Evolutionary conservation across 352 stramenopile genomes (phyloP), one percentile per base, ranked within the genome.

Genomic region (Phytopythium chamaehyphon): DNA sequence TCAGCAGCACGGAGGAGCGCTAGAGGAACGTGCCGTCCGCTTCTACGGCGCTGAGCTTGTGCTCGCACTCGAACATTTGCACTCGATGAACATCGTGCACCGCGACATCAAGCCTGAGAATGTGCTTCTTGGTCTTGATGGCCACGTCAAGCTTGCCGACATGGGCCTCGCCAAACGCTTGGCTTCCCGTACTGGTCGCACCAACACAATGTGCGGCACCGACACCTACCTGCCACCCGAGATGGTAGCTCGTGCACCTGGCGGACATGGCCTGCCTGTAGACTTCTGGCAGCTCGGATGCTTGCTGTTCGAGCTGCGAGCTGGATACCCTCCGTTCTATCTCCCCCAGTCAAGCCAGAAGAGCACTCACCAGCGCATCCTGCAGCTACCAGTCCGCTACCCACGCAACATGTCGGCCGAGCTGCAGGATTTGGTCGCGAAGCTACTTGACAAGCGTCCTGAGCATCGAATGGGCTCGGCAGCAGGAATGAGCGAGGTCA

Each of bases 261-360:
- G 69, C 18, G 89, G 86, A 19, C 90, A 97, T 50, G 90, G 91
- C 1, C 73, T 96, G 6, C 59, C 81, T 6, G 92, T 98, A 2
- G 93, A 98, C 63, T 88, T 96, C 76, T 98, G 93, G 93, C 89
- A 95, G 63, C 83, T 98, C 33, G 93, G 93, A 24, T 96, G 86
- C 54, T 81, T 98, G 28, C 69, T 98, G n/a, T 97, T 96, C 55
- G 93, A 98, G 63, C 86, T 98, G 26, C 75, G 89, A 16, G 86
- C 85, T 4, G 92, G 92, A 1, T 95, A 96, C 47, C 92, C 92
- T 1, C 92, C 91, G 28, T 98, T 96, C 55, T 98, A 97, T 62
- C 71, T 95, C 39, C 82, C 76, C 11, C 87, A 97, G 55, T 95
- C 85, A 23, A 93, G 82, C 46, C 77, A 93, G 45, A 90, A 93